A percentile compares a stretch with the other conserved stretches of the same genome.
Evolutionary conservation across 495 filamentous ascomycete genomes (phyloP).

Genomic region (Hypomontagnella submonticulosa): DNA sequence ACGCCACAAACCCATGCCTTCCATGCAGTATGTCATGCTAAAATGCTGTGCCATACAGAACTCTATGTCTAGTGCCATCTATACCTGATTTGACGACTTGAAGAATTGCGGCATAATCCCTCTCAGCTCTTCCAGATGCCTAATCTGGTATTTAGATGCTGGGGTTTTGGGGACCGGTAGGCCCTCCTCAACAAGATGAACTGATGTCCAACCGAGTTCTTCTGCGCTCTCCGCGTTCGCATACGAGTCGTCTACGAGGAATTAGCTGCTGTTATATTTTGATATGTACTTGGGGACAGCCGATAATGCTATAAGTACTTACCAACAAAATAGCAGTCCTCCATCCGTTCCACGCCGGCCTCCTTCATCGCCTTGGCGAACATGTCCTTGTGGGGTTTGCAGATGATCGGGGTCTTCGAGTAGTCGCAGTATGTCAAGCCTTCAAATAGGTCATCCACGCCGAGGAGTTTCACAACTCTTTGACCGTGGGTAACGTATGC

Average conservation of each 20-base stretch:
- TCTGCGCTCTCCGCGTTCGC: constrained; percentile 77
- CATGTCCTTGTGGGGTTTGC: constrained; percentile 88
- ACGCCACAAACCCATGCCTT: constrained; percentile 5
- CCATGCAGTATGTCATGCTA: constrained; percentile 6
- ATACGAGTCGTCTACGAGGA: constrained; percentile 77
- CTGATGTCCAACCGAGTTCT: constrained; percentile 80
- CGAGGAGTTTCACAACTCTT: constrained; percentile 82
- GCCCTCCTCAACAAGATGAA: constrained; percentile 82
- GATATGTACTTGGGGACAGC: background rate
- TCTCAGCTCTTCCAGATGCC: constrained; percentile 76
- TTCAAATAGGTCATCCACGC: constrained; percentile 88
- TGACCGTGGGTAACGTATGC: constrained; percentile 90
- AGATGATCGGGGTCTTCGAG: constrained; percentile 69
- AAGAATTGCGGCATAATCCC: constrained; percentile 81
- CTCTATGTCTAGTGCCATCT: constrained; percentile 12
- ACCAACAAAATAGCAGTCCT: constrained; percentile 89
- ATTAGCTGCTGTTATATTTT: constrained; percentile 25
- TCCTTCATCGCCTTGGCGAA: constrained; percentile 82
- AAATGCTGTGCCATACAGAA: background rate
- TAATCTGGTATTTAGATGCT: constrained; percentile 75
- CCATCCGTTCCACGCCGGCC: constrained; percentile 65
- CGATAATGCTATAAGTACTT: constrained; percentile 43
- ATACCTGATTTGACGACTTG: constrained; percentile 53
- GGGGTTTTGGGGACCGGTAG: constrained; percentile 66
- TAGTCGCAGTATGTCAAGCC: constrained; percentile 96